Conservation (phyloP, 768 basidiomycete species). For the Hemileccinum impolitum region DNA sequence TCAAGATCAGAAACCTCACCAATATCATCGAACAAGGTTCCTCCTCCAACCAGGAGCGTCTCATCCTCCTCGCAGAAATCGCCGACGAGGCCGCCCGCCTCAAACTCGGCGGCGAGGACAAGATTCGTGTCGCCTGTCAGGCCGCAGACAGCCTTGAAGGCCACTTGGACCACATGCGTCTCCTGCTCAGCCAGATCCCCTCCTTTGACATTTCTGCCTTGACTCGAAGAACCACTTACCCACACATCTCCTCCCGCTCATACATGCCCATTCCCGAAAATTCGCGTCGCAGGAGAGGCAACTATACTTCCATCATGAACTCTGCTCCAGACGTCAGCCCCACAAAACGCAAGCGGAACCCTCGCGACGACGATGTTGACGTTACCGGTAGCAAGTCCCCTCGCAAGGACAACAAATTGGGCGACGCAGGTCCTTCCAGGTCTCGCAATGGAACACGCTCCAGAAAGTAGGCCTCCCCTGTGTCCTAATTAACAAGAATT, state of each 20-base stretch:
- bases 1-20: conserved; percentile 74
- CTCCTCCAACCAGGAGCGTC: conserved; percentile 64
- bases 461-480: conserved; percentile 51
- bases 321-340: conserved; percentile 57
- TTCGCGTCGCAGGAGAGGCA: conserved; percentile 59
- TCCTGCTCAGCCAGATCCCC: conserved; percentile 60
- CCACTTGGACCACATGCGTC: conserved; percentile 58
- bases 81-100: conserved; percentile 90
- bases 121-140: conserved; percentile 90
- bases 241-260: conserved; percentile 67
- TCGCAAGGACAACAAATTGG: conserved; percentile 51
- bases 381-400: conserved; percentile 49
- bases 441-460: conserved; percentile 51
- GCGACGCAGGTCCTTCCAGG: conserved; percentile 42
- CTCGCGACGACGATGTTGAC: conserved; percentile 66
- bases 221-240: conserved; percentile 65
- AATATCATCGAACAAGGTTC: conserved; percentile 67
- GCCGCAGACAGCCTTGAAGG: conserved; percentile 84
- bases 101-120: conserved; percentile 95
- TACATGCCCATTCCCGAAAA: conserved; percentile 69
- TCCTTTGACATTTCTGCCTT: conserved; percentile 57
- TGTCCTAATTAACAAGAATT: not conserved
- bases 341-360: conserved; percentile 56
- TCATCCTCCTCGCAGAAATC: conserved; percentile 86
- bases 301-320: conserved; percentile 51